Conservation (phyloP, 2,329 filamentous ascomycete species). For the Microdochium bolleyi region DNA sequence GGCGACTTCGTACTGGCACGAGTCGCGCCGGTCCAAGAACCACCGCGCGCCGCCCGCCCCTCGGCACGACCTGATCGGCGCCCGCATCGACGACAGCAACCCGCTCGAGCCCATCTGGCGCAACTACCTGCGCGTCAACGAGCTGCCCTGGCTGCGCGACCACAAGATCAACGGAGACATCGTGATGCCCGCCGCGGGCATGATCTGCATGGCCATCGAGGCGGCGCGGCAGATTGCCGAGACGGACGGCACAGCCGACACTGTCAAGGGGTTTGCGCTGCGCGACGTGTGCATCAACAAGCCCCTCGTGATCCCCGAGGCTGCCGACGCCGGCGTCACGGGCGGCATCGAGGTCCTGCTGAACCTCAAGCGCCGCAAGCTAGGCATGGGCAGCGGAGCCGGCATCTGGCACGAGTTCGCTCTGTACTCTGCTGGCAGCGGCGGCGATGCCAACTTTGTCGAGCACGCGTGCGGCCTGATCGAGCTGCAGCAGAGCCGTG, state of each 20-base stretch:
- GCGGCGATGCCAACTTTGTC: background rate
- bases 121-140: conserved; percentile 1
- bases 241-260: background rate
- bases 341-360: background rate
- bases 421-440: background rate
- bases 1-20: conserved; percentile 42
- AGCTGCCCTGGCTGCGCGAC: conserved; percentile 14
- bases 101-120: conserved; percentile 1
- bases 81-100: conserved; percentile 31
- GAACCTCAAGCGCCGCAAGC: background rate
- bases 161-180: conserved; percentile 11
- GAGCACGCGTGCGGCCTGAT: background rate
- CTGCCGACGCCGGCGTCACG: background rate
- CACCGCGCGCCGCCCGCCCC: conserved; percentile 10
- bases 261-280: conserved; percentile 7
- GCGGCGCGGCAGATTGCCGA: conserved; percentile 1
- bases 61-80: conserved; percentile 9
- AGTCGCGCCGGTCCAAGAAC: conserved; percentile 21
- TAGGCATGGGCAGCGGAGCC: background rate
- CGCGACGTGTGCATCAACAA: conserved; percentile 13
- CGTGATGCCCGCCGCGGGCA: conserved; percentile 11
- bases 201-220: conserved; percentile 7
- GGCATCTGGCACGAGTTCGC: background rate
- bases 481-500: background rate
- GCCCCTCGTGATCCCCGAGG: conserved; percentile 14